Evolutionary conservation across 1,284 basidiomycete genomes (phyloP), one percentile per base, ranked within the genome.

Genomic region (Leccinum fallax): DNA sequence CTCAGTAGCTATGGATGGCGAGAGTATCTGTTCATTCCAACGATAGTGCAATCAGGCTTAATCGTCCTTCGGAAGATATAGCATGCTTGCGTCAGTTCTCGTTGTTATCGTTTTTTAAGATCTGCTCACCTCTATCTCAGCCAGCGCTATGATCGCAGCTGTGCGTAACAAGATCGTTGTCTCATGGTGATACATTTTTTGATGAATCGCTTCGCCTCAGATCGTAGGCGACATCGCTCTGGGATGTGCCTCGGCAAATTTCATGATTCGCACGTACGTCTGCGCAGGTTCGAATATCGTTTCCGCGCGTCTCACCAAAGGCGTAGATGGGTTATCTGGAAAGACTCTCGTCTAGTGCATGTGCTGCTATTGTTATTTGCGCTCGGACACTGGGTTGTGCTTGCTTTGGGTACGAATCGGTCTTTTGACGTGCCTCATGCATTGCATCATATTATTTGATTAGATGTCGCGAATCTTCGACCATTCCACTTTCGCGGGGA

Each of bases 281-380:
- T 3, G 6, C 30, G 3, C 19, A 2, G 28, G 6, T 40, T 4
- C 24, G 7, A 26, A 36, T 32, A 4, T 40, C 4, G 3, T 3
- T 2, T 15, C 24, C 43, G 21, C 4, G 8, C 11, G 24, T 40
- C 58, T 67, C 52, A 65, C 46, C 13, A 46, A 30, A 51, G 7
- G 6, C 7, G 7, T 36, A 74, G 72, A 53, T 72, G 71, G 71
- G 51, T 74, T 16, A 69, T 71, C 30, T 71, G 69, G 69, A 69
- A 61, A 24, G 55, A 60, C 15, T 60, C 61, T 3, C 56, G 49
- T 48, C 30, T 24, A 7, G 55, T 74, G 16, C 65, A 67, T 19
- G 0, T 26, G 13, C 21, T 71, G 7, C 40, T 72, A 1, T 7
- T 61, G 28, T 4, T 61, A 1, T 11, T 67, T 11, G 21, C 60